Conservation (phyloP, 306 rosid species). For the Pyrus bretschneideri region DNA sequence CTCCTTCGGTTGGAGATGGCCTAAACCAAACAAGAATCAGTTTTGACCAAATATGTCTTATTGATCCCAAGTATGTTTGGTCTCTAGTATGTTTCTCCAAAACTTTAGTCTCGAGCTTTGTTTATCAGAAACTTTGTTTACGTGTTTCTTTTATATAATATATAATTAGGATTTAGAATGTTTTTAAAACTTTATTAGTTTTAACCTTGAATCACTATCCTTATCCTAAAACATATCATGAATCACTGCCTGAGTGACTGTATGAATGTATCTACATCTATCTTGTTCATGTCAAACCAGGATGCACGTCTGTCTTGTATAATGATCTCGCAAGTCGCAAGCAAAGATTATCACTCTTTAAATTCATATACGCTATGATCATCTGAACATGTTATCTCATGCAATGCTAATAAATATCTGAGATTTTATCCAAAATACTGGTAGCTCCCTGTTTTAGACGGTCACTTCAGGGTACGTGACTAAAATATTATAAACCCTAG, state of each 20-base stretch:
- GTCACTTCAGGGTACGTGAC: slow-evolving; percentile 10
- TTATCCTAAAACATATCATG: not conserved
- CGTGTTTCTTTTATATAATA: too few relatives aligned
- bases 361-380: not conserved
- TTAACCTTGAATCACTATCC: too few relatives aligned
- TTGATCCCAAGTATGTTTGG: too few relatives aligned
- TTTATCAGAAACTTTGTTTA: too few relatives aligned
- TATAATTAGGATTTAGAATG: too few relatives aligned
- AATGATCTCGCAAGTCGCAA: not conserved
- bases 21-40: too few relatives aligned
- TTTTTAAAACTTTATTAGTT: too few relatives aligned
- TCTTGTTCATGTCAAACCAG: not conserved
- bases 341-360: not conserved
- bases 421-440: not conserved
- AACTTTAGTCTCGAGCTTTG: too few relatives aligned
- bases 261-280: not conserved
- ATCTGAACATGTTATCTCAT: not conserved
- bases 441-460: slow-evolving; percentile 12
- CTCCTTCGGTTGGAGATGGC: too few relatives aligned
- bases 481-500: not conserved
- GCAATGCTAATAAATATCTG: not conserved
- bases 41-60: too few relatives aligned
- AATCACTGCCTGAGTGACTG: not conserved
- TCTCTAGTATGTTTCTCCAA: too few relatives aligned
- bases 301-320: too few relatives aligned